These are phyloP conservation scores for Neurospora pannonica DNA, from an alignment of 495 filamentous ascomycete genomes.

Conservation along the genomic window DNA sequence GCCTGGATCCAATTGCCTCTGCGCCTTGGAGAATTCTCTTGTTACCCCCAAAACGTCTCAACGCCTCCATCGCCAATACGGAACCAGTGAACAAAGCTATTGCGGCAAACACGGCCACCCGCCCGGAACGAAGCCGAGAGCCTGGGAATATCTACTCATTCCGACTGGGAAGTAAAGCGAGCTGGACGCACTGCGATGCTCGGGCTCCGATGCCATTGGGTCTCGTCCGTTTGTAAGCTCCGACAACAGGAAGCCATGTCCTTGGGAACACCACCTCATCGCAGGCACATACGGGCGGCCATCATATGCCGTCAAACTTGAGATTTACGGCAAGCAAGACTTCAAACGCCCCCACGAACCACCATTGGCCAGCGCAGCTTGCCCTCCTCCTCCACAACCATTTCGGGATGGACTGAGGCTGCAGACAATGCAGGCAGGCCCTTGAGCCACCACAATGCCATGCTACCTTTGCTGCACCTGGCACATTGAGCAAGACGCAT, in stretches of 20 bases:
- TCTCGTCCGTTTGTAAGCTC: slow-evolving; percentile 15
- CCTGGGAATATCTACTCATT: neutral
- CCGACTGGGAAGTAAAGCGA: neutral
- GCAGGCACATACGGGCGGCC: neutral
- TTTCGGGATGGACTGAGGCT: neutral
- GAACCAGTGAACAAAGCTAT: neutral
- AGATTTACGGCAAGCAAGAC: slow-evolving; percentile 18
- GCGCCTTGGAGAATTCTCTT: neutral
- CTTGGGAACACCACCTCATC: slow-evolving; percentile 12
- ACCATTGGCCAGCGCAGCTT: slow-evolving; percentile 12
- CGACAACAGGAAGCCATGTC: slow-evolving; percentile 11
- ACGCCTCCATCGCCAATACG: neutral
- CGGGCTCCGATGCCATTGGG: slow-evolving; percentile 6
- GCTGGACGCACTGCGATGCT: neutral
- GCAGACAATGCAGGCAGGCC: neutral
- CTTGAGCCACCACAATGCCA: neutral
- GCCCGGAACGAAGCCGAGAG: neutral
- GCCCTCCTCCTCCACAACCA: neutral
- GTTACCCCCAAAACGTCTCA: neutral
- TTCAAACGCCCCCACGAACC: slow-evolving; percentile 16
- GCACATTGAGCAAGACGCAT: neutral
- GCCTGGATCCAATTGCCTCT: neutral
- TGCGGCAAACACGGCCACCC: neutral
- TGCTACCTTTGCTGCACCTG: neutral
- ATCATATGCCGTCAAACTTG: slow-evolving; percentile 18